A percentile compares a stretch with the other conserved stretches of the same genome.
Conservation (phyloP, 495 filamentous ascomycete genomes). For the Choiromyces venosus region DNA sequence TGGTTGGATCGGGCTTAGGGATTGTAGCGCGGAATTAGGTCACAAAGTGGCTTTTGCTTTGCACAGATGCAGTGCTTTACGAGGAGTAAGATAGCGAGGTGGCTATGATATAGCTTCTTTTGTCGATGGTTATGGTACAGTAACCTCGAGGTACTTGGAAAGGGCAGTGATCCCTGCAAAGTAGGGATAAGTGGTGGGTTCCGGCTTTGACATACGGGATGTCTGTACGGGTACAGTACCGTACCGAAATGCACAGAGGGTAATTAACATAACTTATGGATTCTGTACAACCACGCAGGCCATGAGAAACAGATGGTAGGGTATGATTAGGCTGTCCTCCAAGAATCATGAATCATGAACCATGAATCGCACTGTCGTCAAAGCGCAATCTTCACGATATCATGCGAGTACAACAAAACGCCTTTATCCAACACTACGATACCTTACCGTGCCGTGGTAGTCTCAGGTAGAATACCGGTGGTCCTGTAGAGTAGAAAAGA, state of each 20-base stretch:
- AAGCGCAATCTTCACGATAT: neutral
- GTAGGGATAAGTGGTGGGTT: neutral
- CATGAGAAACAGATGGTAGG: too few species aligned
- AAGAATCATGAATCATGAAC: neutral
- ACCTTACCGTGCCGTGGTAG: neutral
- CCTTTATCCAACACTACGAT: neutral
- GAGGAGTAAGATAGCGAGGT: neutral
- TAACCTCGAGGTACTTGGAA: neutral
- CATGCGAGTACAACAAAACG: neutral
- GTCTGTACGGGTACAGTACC: neutral
- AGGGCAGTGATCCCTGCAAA: neutral
- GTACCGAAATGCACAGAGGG: neutral
- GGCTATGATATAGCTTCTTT: too few species aligned
- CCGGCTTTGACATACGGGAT: neutral
- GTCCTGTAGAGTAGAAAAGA: neutral
- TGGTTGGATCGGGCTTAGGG: neutral
- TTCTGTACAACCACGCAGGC: neutral
- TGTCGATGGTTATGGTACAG: neutral
- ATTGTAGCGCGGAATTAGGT: neutral
- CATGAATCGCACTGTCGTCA: neutral
- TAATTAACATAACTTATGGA: neutral
- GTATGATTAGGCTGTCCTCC: neutral
- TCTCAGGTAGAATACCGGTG: too few species aligned
- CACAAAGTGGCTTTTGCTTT: constrained; percentile 2
- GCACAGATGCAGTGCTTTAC: neutral